Evolutionary conservation across 129 eudicot genomes (phyloP), one percentile per base, ranked within the genome.

Genomic region (Helichrysum umbraculigerum): DNA sequence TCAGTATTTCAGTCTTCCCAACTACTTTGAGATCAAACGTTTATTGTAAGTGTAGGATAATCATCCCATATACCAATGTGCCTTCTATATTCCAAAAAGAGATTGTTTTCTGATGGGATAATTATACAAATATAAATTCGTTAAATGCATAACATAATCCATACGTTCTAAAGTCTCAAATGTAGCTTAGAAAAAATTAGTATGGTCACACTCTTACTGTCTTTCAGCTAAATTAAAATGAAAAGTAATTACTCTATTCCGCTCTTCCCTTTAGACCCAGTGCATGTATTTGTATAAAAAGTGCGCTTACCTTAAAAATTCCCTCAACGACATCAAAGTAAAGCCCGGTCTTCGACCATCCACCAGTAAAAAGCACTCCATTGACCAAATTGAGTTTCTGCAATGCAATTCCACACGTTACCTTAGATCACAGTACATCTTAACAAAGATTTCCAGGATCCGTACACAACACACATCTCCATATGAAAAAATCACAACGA

Each of bases 291-390:
- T 15, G 56, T 12, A 35, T n/a, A 73, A 72, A 37, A 64, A 58
- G 54, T 63, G 41, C 66, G 44, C 17, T 70, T 81, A 95, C 99
- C 90, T 91, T 81, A 72, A 95, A 95, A 17, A 95, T 81, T 20
- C 81, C 71, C 68, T 71, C 78, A 35, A 89, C 87, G 57, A 87
- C 89, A 67, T 91, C 92, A 61, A 84, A 91, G 79, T 95, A 95
- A 68, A 68, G 86, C 35, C 99, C 99, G 25, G 52, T 75, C 73
- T 95, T 95, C 47, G 94, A 83, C 91, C 89, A 89, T 37, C 99
- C 99, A 57, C 97, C 99, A 35, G 99, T 95, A 78, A 95, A 91
- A 79, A 95, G 86, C 75, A 95, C 90, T 60, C 99, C 99, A 77
- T 95, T 95, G 71, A 91, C 89, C 63, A 94, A 77, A 74, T 72